Evolutionary conservation across 2,329 filamentous ascomycete genomes (phyloP).

Genomic region (Trichoderma brevicompactum): DNA sequence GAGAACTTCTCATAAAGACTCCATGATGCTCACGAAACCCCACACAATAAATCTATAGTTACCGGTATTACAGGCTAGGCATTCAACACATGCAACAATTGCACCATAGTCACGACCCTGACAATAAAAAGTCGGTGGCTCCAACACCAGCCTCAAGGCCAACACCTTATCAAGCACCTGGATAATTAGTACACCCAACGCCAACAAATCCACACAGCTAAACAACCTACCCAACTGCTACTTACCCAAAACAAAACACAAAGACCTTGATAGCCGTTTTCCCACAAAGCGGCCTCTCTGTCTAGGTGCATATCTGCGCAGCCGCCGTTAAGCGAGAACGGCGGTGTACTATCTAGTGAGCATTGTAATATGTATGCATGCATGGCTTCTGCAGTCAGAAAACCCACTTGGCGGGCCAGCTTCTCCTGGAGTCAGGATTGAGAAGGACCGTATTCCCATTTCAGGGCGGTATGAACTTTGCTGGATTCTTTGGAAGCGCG

Average conservation of each 20-base stretch:
- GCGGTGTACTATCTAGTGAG: slow-evolving; percentile 9
- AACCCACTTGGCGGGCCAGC: slow-evolving; percentile 18
- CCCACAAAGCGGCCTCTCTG: not conserved
- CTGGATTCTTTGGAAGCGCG: not conserved
- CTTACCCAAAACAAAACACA: no score
- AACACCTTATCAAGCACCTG: not conserved
- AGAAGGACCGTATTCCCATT: not conserved
- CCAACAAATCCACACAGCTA: no score
- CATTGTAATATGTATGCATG: not conserved
- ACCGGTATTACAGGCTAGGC: no score
- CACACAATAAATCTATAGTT: no score
- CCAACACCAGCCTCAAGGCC: not conserved
- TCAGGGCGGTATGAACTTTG: not conserved
- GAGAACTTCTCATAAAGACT: not conserved
- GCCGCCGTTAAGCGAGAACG: slow-evolving; percentile 18
- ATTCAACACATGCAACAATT: no score
- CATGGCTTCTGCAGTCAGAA: slow-evolving; percentile 18
- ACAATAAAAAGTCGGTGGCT: not conserved
- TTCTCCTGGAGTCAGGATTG: not conserved
- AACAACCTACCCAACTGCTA: no score
- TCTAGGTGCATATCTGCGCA: not conserved
- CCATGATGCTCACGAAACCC: not conserved
- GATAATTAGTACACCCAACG: no score
- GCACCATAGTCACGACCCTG: not conserved
- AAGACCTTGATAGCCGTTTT: not conserved